Percentiles rank a stretch among this genome's conserved stretches.
Conservation (phyloP, 2,329 filamentous ascomycete species). For the Cylindrodendrum hubeiense region DNA sequence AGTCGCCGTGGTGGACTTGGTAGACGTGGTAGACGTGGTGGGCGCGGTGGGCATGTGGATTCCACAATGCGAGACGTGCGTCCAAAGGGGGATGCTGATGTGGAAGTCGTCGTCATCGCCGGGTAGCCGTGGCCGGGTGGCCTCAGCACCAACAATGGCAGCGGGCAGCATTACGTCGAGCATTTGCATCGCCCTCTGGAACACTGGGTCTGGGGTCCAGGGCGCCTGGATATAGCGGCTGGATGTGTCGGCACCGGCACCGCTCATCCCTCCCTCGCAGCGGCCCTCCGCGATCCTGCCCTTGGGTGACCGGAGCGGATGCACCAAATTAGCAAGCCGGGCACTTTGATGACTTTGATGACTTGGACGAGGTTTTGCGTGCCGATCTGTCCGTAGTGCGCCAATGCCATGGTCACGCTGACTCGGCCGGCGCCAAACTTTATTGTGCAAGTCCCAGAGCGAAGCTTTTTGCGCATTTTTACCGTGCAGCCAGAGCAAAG, state of each 20-base stretch:
- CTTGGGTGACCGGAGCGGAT: conserved; percentile 1
- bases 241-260: conserved; percentile 46
- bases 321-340: neutral
- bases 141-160: neutral
- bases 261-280: neutral
- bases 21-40: neutral
- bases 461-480: conserved; percentile 44
- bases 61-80: neutral
- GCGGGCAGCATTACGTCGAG: too few species aligned
- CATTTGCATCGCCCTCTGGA: too few species aligned
- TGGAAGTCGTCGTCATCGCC: conserved; percentile 37
- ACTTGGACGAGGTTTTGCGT: conserved; percentile 28
- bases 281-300: neutral
- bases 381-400: conserved; percentile 44
- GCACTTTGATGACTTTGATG: conserved; percentile 8
- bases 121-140: conserved; percentile 19
- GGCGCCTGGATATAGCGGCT: conserved; percentile 22
- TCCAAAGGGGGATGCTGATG: conserved; percentile 16
- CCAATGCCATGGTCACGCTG: conserved; percentile 26
- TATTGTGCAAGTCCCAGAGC: conserved; percentile 31
- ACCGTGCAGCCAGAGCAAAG: conserved; percentile 45
- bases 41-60: conserved; percentile 9
- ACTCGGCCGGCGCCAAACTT: conserved; percentile 38
- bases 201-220: neutral
- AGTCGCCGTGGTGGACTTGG: conserved; percentile 1